A percentile compares a stretch with the other conserved stretches of the same genome.
Evolutionary conservation across 176 grass and related monocot species (phyloP).

Genomic region (Ensete ventricosum): DNA sequence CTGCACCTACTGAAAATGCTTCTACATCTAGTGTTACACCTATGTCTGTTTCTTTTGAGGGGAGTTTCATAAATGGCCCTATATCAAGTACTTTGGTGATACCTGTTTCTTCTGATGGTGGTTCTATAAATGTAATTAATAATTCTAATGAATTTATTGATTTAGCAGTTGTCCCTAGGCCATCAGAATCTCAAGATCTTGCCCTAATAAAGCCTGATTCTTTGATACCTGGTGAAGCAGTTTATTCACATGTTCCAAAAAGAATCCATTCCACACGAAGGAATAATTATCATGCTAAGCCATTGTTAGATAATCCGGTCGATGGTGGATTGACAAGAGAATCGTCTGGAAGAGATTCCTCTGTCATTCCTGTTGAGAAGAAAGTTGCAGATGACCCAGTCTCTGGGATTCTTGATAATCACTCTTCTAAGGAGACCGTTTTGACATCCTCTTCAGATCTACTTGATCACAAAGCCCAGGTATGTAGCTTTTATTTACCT

Average conservation of each 20-base stretch:
- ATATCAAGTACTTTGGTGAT: background rate
- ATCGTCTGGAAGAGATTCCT: slow-evolving; percentile 22
- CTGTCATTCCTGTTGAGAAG: slow-evolving; percentile 14
- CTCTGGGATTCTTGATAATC: background rate
- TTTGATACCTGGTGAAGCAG: slow-evolving; percentile 18
- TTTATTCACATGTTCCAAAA: slow-evolving; percentile 25
- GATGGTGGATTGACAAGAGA: slow-evolving; percentile 22
- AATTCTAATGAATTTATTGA: slow-evolving; percentile 8
- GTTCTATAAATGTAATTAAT: slow-evolving; percentile 21
- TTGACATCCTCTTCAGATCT: slow-evolving; percentile 21
- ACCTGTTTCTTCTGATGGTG: slow-evolving; percentile 11
- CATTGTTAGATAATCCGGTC: slow-evolving; percentile 17
- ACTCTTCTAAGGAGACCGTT: slow-evolving; percentile 15
- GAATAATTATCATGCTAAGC: slow-evolving; percentile 32
- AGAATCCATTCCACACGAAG: slow-evolving; percentile 26
- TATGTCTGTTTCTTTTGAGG: slow-evolving; percentile 8
- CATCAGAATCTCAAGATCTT: slow-evolving; percentile 28
- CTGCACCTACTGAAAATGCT: slow-evolving; percentile 8
- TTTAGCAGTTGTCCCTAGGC: slow-evolving; percentile 18
- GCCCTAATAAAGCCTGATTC: slow-evolving; percentile 23
- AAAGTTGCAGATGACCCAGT: slow-evolving; percentile 24
- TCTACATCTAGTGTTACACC: slow-evolving; percentile 7
- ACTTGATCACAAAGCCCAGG: slow-evolving; percentile 54
- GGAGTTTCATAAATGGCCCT: slow-evolving; percentile 10
- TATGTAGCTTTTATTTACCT: slow-evolving; percentile 21